phyloP scores from a whole-genome alignment of 306 rosid genomes.

The Begonia peltatifolia region DNA sequence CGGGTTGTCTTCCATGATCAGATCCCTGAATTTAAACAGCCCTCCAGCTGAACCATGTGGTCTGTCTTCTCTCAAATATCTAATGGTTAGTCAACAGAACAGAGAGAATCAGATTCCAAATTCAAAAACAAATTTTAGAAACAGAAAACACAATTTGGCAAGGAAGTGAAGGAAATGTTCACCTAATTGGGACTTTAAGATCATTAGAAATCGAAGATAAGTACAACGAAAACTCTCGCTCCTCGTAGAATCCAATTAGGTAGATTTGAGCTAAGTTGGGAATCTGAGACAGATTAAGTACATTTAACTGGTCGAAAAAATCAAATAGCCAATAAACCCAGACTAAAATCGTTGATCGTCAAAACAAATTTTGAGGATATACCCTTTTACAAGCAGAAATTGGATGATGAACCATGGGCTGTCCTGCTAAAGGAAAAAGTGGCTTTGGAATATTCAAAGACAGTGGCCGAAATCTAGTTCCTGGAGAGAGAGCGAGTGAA shows the following conservation, averaged over 20 bases:
- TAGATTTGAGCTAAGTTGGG: constrained; percentile 72
- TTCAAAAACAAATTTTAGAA: neutral
- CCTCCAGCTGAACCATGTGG: constrained; percentile 99
- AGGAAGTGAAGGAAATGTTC: constrained; percentile 4
- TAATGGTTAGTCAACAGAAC: constrained; percentile 11
- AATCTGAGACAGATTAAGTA: constrained; percentile 39
- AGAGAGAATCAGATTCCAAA: constrained; percentile 6
- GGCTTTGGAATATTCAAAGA: constrained; percentile 90
- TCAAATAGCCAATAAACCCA: neutral
- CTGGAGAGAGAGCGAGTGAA: constrained; percentile 15
- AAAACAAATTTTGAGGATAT: constrained; percentile 5
- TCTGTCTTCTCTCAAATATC: constrained; percentile 83
- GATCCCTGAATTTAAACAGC: constrained; percentile 70
- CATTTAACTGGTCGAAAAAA: neutral
- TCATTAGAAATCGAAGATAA: constrained; percentile 85
- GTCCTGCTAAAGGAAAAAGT: constrained; percentile 92
- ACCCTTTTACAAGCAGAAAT: constrained; percentile 94
- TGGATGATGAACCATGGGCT: constrained; percentile 96
- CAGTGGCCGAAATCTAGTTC: constrained; percentile 91
- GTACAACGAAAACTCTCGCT: constrained; percentile 75
- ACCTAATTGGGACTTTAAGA: constrained; percentile 87
- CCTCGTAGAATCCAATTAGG: constrained; percentile 91
- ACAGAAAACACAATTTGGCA: constrained; percentile 2
- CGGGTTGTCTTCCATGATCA: constrained; percentile 86
- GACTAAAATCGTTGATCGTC: constrained; percentile 3